These are phyloP conservation scores for Penicillium samsonianum DNA, from an alignment of 495 filamentous ascomycete genomes.

Conservation along the genomic window DNA sequence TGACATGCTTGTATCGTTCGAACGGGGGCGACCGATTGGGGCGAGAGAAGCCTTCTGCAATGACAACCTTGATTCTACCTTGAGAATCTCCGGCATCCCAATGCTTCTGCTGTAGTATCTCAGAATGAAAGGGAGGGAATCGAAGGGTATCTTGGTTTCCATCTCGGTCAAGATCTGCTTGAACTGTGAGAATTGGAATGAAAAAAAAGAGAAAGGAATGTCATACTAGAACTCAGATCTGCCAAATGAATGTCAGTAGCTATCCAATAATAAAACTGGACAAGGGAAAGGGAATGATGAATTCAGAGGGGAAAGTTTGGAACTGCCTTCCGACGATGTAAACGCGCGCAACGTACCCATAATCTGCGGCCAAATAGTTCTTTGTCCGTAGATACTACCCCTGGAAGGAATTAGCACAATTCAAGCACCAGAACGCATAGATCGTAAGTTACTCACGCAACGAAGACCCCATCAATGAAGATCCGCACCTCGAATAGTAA, in stretches of 20 bases:
- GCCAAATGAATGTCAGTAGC: background rate
- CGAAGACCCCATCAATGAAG: conserved; percentile 66
- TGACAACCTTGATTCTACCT: conserved; percentile 75
- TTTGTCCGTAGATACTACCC: conserved; percentile 55
- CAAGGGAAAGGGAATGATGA: background rate
- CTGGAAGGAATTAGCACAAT: conserved; percentile 25
- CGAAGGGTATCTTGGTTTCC: conserved; percentile 63
- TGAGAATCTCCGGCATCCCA: conserved; percentile 72
- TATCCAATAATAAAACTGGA: background rate
- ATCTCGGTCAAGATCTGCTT: conserved; percentile 59
- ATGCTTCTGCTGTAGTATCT: conserved; percentile 67
- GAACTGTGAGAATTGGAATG: conserved; percentile 1
- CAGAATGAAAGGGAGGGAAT: conserved; percentile 74
- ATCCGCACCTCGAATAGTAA: conserved; percentile 69
- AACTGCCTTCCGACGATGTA: background rate
- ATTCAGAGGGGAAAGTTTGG: background rate
- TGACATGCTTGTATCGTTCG: conserved; percentile 70
- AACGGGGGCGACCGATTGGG: conserved; percentile 54
- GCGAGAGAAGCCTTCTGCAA: conserved; percentile 69
- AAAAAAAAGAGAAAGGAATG: background rate
- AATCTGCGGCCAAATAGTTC: conserved; percentile 62
- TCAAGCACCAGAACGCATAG: background rate
- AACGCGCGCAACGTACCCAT: conserved; percentile 40
- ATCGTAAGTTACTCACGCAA: conserved; percentile 53
- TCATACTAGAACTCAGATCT: conserved; percentile 25